phyloP scores from a whole-genome alignment of 202 grass and related monocot genomes.

The Schoenoplectus tabernaemontani region DNA sequence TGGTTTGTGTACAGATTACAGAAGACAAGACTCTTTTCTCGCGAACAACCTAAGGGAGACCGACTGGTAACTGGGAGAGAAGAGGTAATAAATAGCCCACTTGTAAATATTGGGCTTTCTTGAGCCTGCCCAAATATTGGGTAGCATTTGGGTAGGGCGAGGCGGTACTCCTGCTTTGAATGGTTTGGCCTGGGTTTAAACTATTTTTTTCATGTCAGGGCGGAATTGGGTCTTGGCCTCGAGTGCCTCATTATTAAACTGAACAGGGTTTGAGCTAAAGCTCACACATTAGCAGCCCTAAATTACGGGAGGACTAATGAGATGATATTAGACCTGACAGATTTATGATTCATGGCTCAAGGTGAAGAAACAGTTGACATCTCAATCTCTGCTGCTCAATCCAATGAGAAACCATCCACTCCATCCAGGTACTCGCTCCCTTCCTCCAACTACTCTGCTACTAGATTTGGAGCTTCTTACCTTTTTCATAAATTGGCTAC shows the following conservation, averaged over 20 bases:
- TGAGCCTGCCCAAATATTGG: neutral
- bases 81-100: neutral
- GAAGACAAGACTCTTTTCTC: no score
- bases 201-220: neutral
- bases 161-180: neutral
- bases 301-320: neutral
- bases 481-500: neutral
- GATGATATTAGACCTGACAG: neutral
- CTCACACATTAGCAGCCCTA: neutral
- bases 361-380: slow-evolving; percentile 17
- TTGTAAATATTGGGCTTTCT: neutral
- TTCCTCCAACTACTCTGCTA: neutral
- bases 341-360: slow-evolving; percentile 5
- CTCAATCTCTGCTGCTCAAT: neutral
- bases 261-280: neutral
- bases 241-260: neutral
- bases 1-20: neutral
- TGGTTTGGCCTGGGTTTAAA: neutral
- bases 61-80: no score
- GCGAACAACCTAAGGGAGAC: no score
- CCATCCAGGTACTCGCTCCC: slow-evolving; percentile 3
- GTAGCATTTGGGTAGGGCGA: neutral
- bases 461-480: neutral
- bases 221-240: neutral
- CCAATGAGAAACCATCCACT: neutral